A percentile compares a stretch with the other conserved stretches of the same genome.
These are phyloP conservation scores for Cryptococcus sp. DNA, from an alignment of 1,284 basidiomycete genomes.

Conservation along the genomic window DNA sequence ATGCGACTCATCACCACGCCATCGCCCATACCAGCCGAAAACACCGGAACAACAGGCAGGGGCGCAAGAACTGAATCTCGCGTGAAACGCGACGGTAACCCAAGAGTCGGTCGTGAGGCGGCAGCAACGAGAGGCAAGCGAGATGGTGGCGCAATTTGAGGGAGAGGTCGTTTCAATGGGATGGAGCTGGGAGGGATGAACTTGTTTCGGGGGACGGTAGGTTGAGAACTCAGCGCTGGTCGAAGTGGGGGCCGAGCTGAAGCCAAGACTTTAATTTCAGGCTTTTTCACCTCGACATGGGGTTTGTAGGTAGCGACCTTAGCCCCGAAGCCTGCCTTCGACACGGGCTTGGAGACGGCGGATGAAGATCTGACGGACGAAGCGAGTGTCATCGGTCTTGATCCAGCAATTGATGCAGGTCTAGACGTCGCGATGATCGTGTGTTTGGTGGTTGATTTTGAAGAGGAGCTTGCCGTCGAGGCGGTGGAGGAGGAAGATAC, in stretches of 20 bases:
- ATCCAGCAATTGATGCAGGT: too few relatives aligned
- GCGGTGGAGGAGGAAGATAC: constrained; percentile 14
- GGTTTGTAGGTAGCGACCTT: too few relatives aligned
- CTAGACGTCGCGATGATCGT: too few relatives aligned
- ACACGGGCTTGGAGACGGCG: too few relatives aligned
- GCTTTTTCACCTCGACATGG: too few relatives aligned
- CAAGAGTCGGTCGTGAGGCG: constrained; percentile 17
- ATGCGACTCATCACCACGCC: constrained; percentile 2
- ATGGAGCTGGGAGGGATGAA: constrained; percentile 10
- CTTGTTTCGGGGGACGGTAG: background rate
- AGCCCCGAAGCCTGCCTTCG: too few relatives aligned
- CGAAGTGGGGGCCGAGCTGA: too few relatives aligned
- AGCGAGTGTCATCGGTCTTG: too few relatives aligned
- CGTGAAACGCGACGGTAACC: constrained; percentile 29
- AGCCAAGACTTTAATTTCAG: too few relatives aligned
- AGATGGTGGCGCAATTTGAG: background rate
- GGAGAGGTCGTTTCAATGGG: constrained; percentile 32
- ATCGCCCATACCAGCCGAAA: constrained; percentile 19
- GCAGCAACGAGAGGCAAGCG: constrained; percentile 1
- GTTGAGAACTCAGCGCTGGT: too few relatives aligned
- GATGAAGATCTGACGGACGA: too few relatives aligned
- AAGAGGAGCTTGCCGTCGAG: constrained; percentile 8
- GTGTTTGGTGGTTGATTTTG: background rate
- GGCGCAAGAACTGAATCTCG: constrained; percentile 9
- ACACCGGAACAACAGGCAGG: constrained; percentile 11